These are phyloP conservation scores for Ramalina intermedia DNA, from an alignment of 495 filamentous ascomycete species.

Conservation along the genomic window DNA sequence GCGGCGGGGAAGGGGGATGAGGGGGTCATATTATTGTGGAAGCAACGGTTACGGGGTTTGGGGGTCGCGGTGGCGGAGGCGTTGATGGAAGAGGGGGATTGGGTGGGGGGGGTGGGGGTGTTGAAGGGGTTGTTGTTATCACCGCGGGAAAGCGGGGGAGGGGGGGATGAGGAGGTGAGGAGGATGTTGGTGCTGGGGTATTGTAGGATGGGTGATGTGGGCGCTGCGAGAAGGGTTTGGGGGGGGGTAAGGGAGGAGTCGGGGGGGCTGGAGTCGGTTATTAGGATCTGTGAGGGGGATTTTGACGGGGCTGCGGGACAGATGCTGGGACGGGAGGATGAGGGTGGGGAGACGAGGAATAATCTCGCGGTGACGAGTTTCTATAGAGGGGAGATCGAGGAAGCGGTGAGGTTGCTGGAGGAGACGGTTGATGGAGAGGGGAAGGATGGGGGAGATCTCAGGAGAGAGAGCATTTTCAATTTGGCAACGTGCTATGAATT, in stretches of 20 bases:
- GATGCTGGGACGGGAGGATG: conserved; percentile 41
- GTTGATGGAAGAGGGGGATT: conserved; percentile 81
- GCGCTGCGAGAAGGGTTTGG: conserved; percentile 36
- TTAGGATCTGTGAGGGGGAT: conserved; percentile 64
- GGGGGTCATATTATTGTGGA: conserved; percentile 43
- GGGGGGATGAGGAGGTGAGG: conserved; percentile 16
- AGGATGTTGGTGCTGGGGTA: conserved; percentile 49
- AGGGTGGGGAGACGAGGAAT: conserved; percentile 25
- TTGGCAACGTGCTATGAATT: conserved; percentile 84
- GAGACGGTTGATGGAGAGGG: conserved; percentile 32
- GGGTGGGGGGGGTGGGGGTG: conserved; percentile 58
- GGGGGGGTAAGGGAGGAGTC: conserved; percentile 8
- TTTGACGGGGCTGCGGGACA: conserved; percentile 42
- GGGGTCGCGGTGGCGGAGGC: conserved; percentile 67
- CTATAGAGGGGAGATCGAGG: conserved; percentile 60
- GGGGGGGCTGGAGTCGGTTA: conserved; percentile 43
- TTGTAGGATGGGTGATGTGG: conserved; percentile 61
- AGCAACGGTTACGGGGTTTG: conserved; percentile 50
- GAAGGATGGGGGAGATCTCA: conserved; percentile 34
- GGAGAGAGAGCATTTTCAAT: conserved; percentile 73
- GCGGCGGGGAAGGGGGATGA: conserved; percentile 3
- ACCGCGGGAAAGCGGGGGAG: too few species aligned
- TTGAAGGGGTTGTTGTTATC: conserved; percentile 28
- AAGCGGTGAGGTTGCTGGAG: conserved; percentile 47
- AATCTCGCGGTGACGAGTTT: conserved; percentile 74